Conservation (phyloP, 345 rosid species). For the Eucalyptus erythrocorys region DNA sequence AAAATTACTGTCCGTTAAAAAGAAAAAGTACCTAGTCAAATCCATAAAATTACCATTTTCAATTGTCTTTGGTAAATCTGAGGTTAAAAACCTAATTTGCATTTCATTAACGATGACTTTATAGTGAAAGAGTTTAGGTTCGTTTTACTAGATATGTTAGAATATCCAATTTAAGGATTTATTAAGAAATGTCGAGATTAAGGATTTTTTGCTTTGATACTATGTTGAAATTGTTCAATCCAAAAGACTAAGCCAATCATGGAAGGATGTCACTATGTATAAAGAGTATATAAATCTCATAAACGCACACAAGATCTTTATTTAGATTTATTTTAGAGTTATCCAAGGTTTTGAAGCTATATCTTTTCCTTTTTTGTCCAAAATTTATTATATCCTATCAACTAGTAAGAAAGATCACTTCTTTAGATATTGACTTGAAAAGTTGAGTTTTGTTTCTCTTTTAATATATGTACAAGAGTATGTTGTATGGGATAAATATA, state of each 20-base stretch:
- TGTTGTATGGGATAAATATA: background rate
- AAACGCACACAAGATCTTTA: background rate
- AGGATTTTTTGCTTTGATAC: background rate
- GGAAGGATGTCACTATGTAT: background rate
- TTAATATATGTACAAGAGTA: background rate
- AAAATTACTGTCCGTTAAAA: background rate
- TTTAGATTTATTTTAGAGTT: background rate
- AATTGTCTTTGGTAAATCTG: background rate
- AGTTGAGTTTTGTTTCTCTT: background rate
- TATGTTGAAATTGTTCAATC: background rate
- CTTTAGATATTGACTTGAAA: background rate
- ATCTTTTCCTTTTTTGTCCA: background rate
- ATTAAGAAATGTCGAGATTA: background rate
- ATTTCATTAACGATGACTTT: no score
- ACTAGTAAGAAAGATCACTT: background rate
- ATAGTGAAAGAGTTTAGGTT: no score
- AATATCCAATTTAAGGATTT: background rate
- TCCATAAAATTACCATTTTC: background rate
- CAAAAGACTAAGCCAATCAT: background rate
- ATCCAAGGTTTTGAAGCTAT: background rate
- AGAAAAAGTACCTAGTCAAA: background rate
- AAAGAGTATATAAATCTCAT: background rate
- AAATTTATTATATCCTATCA: background rate
- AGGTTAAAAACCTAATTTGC: background rate
- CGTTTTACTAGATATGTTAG: background rate